These are phyloP conservation scores for Clarireedia homoeocarpa DNA, from an alignment of 2,329 filamentous ascomycete species.

Conservation along the genomic window DNA sequence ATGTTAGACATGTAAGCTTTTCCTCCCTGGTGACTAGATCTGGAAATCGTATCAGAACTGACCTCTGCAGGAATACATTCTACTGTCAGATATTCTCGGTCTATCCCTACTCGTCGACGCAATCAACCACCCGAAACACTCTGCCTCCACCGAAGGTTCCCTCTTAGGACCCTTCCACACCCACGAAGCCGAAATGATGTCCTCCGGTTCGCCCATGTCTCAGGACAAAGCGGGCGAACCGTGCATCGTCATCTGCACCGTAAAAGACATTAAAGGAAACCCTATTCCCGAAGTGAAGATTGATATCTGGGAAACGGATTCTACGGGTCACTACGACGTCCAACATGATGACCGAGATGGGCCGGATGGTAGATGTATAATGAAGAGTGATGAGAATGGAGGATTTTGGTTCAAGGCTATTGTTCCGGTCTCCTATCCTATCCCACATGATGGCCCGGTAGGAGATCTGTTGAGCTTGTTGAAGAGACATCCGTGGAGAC, in stretches of 20 bases:
- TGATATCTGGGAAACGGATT: constrained; percentile 82
- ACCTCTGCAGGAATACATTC: constrained; percentile 60
- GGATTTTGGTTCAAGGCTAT: constrained; percentile 81
- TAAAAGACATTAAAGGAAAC: constrained; percentile 55
- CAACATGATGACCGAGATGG: constrained; percentile 57
- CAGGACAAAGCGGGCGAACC: constrained; percentile 62
- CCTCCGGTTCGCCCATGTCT: constrained; percentile 54
- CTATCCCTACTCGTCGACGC: constrained; percentile 73
- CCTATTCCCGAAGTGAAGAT: constrained; percentile 61
- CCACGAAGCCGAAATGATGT: constrained; percentile 57
- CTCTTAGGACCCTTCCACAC: constrained; percentile 80
- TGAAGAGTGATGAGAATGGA: constrained; percentile 62
- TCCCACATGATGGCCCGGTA: constrained; percentile 77
- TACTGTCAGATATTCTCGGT: constrained; percentile 72
- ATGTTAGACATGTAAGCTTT: constrained; percentile 58
- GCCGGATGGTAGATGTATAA: constrained; percentile 66
- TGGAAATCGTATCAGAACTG: too few species aligned
- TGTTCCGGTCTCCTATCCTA: constrained; percentile 77
- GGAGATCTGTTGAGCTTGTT: constrained; percentile 60
- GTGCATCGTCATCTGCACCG: constrained; percentile 64
- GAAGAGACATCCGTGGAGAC: constrained; percentile 69
- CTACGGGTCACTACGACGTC: constrained; percentile 73
- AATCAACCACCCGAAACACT: constrained; percentile 76
- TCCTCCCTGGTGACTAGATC: neutral
- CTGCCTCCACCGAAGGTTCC: constrained; percentile 64